These are phyloP conservation scores for Tricladium varicosporioides DNA, from an alignment of 2,329 filamentous ascomycete species.

Conservation along the genomic window DNA sequence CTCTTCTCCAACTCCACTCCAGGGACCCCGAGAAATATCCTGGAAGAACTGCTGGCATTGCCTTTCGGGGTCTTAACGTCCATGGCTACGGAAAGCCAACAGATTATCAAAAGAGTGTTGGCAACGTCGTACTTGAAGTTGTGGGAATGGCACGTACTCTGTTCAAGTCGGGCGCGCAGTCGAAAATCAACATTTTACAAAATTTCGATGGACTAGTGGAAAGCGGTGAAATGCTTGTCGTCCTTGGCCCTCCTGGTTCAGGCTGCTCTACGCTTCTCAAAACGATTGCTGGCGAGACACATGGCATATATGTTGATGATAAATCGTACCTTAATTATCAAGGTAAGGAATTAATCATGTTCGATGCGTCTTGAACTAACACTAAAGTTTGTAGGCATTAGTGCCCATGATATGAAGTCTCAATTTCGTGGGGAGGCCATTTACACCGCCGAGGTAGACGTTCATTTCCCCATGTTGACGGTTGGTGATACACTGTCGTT, in stretches of 20 bases:
- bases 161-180: background rate
- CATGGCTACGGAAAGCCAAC: conserved; percentile 16
- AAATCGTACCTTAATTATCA: conserved; percentile 56
- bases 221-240: background rate
- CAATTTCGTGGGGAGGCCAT: conserved; percentile 51
- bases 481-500: conserved; percentile 71
- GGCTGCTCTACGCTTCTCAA: conserved; percentile 63
- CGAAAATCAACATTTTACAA: background rate
- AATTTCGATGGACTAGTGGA: background rate
- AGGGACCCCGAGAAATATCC: conserved; percentile 30
- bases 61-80: conserved; percentile 13
- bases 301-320: conserved; percentile 51
- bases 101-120: conserved; percentile 19
- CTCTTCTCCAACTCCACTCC: background rate
- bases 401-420: conserved; percentile 39
- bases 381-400: background rate
- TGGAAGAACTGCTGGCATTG: conserved; percentile 12
- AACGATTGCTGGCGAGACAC: conserved; percentile 49
- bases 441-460: conserved; percentile 64
- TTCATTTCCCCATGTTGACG: conserved; percentile 71
- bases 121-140: conserved; percentile 37
- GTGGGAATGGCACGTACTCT: too few species aligned
- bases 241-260: conserved; percentile 55
- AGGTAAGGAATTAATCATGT: conserved; percentile 36
- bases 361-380: background rate